A percentile compares a stretch with the other conserved stretches of the same genome.
phyloP scores from a whole-genome alignment of 2,329 filamentous ascomycete species.

The Penicillium sp. region DNA sequence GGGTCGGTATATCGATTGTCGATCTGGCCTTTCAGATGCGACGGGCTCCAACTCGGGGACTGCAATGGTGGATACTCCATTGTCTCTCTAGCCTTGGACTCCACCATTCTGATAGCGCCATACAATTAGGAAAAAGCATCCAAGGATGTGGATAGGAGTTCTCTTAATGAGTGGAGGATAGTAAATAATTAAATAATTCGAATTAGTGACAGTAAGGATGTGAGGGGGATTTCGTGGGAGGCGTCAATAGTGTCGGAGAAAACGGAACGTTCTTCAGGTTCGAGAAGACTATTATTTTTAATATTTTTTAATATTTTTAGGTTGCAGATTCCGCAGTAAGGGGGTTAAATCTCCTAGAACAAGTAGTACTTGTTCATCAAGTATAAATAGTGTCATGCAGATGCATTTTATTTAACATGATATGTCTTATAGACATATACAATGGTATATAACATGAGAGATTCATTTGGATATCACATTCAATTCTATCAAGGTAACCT shows the following conservation, averaged over 20 bases:
- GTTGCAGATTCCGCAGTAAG: not conserved
- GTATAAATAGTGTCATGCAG: not conserved
- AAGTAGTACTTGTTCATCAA: no score
- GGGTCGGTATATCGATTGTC: conserved; percentile 19
- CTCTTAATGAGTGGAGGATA: not conserved
- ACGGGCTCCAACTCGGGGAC: not conserved
- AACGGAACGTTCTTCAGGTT: not conserved
- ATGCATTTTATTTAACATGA: not conserved
- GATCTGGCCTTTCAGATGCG: conserved; percentile 6
- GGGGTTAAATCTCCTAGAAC: not conserved
- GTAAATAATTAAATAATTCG: not conserved
- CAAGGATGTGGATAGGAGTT: not conserved
- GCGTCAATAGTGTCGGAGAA: conserved; percentile 5
- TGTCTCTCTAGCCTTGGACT: not conserved
- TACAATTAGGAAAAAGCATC: conserved; percentile 3
- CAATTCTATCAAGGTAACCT: not conserved
- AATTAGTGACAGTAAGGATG: not conserved
- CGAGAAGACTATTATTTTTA: no score
- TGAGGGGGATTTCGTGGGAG: not conserved
- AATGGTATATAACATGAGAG: no score
- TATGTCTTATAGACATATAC: no score
- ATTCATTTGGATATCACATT: not conserved
- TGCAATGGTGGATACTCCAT: conserved; percentile 11
- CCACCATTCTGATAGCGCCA: conserved; percentile 2
- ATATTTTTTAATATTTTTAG: no score